Conservation (phyloP, 192 early-diverging fungal genomes). For the Oehlia diaphana region DNA sequence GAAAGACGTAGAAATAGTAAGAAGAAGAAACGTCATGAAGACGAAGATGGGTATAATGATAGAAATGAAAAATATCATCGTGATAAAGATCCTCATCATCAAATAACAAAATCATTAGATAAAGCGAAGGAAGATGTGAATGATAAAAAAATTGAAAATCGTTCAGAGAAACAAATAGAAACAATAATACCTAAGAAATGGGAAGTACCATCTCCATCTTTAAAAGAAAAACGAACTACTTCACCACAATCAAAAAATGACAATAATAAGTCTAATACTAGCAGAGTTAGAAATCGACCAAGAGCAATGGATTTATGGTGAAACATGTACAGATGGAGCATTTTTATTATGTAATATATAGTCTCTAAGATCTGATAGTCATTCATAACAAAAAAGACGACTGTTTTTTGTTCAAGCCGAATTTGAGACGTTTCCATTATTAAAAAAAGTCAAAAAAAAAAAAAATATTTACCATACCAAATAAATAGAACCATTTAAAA, state of each 20-base stretch:
- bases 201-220: background rate
- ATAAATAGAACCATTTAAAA: no score
- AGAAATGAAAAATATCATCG: background rate
- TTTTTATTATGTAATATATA: background rate
- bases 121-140: background rate
- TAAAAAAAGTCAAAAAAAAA: no score
- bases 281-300: slow-evolving; percentile 11
- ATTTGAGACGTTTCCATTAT: no score
- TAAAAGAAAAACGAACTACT: background rate
- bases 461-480: no score
- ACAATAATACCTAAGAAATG: background rate
- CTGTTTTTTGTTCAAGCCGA: no score
- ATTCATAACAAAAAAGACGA: no score
- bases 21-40: background rate
- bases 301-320: slow-evolving; percentile 28
- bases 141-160: background rate
- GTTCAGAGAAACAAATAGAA: background rate
- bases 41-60: background rate
- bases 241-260: background rate
- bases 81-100: background rate
- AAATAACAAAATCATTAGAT: background rate
- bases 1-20: background rate
- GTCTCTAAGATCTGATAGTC: no score
- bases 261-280: background rate
- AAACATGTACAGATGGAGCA: background rate